Percentiles rank a stretch among this genome's conserved stretches.
Conservation (phyloP, 1,284 basidiomycete species). For the Sanghuangporus baumii region DNA sequence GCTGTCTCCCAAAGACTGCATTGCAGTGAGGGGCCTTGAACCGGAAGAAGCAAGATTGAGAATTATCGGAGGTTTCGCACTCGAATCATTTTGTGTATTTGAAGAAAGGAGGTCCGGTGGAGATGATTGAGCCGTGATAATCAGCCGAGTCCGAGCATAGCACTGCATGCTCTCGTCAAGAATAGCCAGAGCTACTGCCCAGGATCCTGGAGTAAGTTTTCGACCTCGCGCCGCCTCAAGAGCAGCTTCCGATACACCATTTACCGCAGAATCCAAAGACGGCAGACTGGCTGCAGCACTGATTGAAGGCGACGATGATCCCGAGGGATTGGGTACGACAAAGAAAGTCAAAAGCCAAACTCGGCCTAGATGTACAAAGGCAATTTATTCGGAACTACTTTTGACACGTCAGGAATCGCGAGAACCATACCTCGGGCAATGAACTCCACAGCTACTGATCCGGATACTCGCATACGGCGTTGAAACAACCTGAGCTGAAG, state of each 20-base stretch:
- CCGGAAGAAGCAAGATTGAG: conserved; percentile 14
- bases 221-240: conserved; percentile 9
- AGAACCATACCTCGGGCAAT: conserved; percentile 54
- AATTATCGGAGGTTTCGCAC: conserved; percentile 29
- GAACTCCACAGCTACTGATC: conserved; percentile 51
- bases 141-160: conserved; percentile 49
- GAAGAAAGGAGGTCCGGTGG: conserved; percentile 4
- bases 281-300: background rate
- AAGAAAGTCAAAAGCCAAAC: conserved; percentile 58
- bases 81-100: conserved; percentile 22
- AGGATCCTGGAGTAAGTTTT: conserved; percentile 36
- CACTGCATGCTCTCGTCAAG: conserved; percentile 56
- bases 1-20: background rate
- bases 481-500: conserved; percentile 59
- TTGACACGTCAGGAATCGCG: background rate
- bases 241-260: background rate
- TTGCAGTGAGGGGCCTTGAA: background rate
- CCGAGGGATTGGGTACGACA: conserved; percentile 27
- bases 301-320: background rate
- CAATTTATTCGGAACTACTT: background rate
- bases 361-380: conserved; percentile 39
- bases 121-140: conserved; percentile 31
- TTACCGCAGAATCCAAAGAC: background rate
- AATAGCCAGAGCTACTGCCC: conserved; percentile 50
- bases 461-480: conserved; percentile 62